These are phyloP conservation scores for Sclerotinia trifoliorum DNA, from an alignment of 2,329 filamentous ascomycete genomes.

Conservation along the genomic window DNA sequence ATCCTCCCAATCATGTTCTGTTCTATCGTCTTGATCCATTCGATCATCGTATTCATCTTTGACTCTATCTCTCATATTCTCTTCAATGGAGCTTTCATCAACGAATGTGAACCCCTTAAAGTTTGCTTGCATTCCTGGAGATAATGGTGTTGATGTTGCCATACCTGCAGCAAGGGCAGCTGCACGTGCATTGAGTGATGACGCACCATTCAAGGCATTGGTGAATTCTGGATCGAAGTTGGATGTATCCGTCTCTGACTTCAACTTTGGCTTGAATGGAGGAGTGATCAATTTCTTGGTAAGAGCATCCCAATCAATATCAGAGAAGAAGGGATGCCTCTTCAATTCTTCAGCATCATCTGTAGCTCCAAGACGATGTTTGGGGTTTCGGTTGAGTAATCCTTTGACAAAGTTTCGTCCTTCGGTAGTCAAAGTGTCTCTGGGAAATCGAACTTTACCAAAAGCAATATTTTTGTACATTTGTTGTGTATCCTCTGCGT, in stretches of 20 bases:
- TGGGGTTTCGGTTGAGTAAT: constrained; percentile 92
- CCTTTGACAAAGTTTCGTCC: constrained; percentile 98
- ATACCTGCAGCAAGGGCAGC: constrained; percentile 82
- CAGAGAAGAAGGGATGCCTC: constrained; percentile 88
- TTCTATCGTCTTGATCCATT: constrained; percentile 59
- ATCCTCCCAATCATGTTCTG: constrained; percentile 42
- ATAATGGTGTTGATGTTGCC: constrained; percentile 85
- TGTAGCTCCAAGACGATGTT: constrained; percentile 86
- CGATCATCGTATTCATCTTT: constrained; percentile 54
- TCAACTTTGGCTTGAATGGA: constrained; percentile 96
- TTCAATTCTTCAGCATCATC: constrained; percentile 93
- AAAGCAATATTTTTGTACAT: constrained; percentile 99
- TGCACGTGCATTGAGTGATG: constrained; percentile 87
- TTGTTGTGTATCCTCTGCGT: constrained; percentile 97
- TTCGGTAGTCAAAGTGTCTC: constrained; percentile 90
- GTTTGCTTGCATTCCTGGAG: constrained; percentile 93
- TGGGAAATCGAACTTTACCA: constrained; percentile 93
- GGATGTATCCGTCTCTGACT: constrained; percentile 92
- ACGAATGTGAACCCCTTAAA: constrained; percentile 99
- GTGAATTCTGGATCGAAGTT: constrained; percentile 99
- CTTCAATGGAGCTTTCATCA: constrained; percentile 93
- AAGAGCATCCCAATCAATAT: constrained; percentile 89
- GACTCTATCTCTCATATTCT: constrained; percentile 64
- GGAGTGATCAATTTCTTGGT: constrained; percentile 89
- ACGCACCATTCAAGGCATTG: constrained; percentile 82